Evolutionary conservation across 2,329 filamentous ascomycete genomes (phyloP).

Genomic region (Arthroderma sp.): DNA sequence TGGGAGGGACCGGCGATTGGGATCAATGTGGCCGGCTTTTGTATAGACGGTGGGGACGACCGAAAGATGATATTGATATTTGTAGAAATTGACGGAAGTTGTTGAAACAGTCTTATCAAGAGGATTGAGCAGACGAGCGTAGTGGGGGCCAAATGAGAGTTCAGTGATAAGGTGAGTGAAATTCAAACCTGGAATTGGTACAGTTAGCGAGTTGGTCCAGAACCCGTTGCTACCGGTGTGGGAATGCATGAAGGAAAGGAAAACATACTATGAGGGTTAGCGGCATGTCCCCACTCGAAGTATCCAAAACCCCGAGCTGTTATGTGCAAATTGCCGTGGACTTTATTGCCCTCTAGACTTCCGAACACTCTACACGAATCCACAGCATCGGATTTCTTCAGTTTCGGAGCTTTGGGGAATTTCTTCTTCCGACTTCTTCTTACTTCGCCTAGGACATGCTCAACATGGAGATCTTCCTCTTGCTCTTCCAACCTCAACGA

Average conservation of each 20-base stretch:
- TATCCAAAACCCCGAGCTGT: slow-evolving; percentile 95
- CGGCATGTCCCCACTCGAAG: slow-evolving; percentile 61
- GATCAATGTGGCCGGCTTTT: slow-evolving; percentile 33
- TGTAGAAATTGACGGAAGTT: slow-evolving; percentile 71
- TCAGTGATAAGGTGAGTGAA: slow-evolving; percentile 96
- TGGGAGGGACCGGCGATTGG: slow-evolving; percentile 28
- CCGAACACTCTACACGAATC: slow-evolving; percentile 86
- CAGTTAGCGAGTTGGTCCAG: slow-evolving; percentile 4
- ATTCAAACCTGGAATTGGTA: slow-evolving; percentile 59
- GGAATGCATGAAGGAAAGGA: background rate
- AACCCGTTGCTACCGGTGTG: background rate
- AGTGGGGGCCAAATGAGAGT: slow-evolving; percentile 93
- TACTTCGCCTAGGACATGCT: slow-evolving; percentile 71
- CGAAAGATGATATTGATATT: slow-evolving; percentile 95
- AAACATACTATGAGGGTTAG: slow-evolving; percentile 61
- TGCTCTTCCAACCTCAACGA: slow-evolving; percentile 35
- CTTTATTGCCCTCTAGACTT: slow-evolving; percentile 83
- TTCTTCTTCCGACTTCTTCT: slow-evolving; percentile 53
- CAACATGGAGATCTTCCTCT: slow-evolving; percentile 69
- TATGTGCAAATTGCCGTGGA: slow-evolving; percentile 96
- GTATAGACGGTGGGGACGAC: slow-evolving; percentile 91
- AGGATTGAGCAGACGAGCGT: slow-evolving; percentile 83
- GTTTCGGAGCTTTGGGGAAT: slow-evolving; percentile 60
- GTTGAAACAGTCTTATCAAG: slow-evolving; percentile 79
- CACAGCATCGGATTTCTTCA: slow-evolving; percentile 43